These are phyloP conservation scores for Hericium erinaceus DNA, from an alignment of 768 basidiomycete genomes.

Conservation along the genomic window DNA sequence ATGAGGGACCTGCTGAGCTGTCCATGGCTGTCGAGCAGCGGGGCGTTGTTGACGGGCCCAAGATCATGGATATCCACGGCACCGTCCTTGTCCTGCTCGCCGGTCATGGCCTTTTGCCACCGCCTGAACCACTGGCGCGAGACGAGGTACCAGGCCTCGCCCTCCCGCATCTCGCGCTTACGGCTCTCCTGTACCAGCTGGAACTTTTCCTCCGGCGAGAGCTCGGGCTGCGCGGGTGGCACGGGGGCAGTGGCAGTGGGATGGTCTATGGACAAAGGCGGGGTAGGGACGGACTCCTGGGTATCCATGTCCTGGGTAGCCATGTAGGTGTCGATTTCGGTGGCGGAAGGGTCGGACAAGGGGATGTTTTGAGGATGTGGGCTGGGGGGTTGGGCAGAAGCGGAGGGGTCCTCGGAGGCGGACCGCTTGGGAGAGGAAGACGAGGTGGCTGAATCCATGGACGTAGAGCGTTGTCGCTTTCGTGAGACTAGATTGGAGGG, in stretches of 20 bases:
- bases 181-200: conserved; percentile 39
- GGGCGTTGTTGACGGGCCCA: conserved; percentile 69
- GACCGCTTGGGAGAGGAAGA: conserved; percentile 74
- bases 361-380: conserved; percentile 15
- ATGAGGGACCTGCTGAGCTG: conserved; percentile 34
- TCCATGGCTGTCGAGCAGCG: conserved; percentile 47
- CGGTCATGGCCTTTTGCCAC: conserved; percentile 67
- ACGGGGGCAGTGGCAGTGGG: conserved; percentile 2
- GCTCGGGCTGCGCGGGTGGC: conserved; percentile 15
- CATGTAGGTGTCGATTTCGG: conserved; percentile 51
- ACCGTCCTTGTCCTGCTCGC: conserved; percentile 61
- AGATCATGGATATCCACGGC: conserved; percentile 50
- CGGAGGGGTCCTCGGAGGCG: conserved; percentile 54
- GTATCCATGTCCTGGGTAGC: conserved; percentile 18
- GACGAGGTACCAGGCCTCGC: conserved; percentile 76
- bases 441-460: conserved; percentile 65
- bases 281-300: neutral
- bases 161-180: conserved; percentile 41
- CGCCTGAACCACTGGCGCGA: conserved; percentile 63
- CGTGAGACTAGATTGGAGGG: neutral
- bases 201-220: conserved; percentile 37
- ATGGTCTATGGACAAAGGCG: neutral
- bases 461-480: conserved; percentile 50
- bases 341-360: conserved; percentile 20
- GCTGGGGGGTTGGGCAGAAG: conserved; percentile 28